Conservation (phyloP, 371 early-diverging fungal genomes). For the Nosema bombycis region DNA sequence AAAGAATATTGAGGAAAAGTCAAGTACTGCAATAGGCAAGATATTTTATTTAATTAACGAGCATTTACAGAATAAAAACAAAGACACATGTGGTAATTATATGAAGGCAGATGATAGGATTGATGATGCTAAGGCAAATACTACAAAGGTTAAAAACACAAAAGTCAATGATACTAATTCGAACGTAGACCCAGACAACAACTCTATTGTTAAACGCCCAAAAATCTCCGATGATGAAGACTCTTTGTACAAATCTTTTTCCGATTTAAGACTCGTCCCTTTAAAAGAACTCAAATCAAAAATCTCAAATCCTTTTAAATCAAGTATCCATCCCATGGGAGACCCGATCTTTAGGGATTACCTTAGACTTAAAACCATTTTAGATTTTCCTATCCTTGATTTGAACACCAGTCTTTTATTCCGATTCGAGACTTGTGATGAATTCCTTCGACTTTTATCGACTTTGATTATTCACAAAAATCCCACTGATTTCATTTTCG, state of each 20-base stretch:
- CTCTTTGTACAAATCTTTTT: slow-evolving; percentile 1
- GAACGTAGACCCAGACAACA: too few relatives aligned
- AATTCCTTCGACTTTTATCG: slow-evolving; percentile 24
- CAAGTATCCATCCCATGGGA: slow-evolving; percentile 23
- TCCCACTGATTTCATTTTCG: slow-evolving; percentile 7
- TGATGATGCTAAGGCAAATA: not conserved
- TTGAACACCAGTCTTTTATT: not conserved
- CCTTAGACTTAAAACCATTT: not conserved
- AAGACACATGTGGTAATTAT: not conserved
- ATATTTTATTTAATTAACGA: slow-evolving; percentile 17
- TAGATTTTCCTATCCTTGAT: slow-evolving; percentile 2
- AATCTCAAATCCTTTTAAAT: slow-evolving; percentile 2
- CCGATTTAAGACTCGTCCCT: slow-evolving; percentile 21
- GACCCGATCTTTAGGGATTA: slow-evolving; percentile 25
- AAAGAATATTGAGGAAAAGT: not conserved
- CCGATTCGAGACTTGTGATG: slow-evolving; percentile 22
- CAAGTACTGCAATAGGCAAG: slow-evolving; percentile 8
- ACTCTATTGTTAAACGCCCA: too few relatives aligned
- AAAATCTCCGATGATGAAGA: not conserved
- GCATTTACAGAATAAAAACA: not conserved
- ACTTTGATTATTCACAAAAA: slow-evolving; percentile 8
- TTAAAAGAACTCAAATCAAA: slow-evolving; percentile 37
- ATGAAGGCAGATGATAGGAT: not conserved
- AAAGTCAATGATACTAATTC: too few relatives aligned
- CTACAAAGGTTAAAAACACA: not conserved